Conservation (phyloP, 2,329 filamentous ascomycete genomes). For the Verticillium albo-atrum region DNA sequence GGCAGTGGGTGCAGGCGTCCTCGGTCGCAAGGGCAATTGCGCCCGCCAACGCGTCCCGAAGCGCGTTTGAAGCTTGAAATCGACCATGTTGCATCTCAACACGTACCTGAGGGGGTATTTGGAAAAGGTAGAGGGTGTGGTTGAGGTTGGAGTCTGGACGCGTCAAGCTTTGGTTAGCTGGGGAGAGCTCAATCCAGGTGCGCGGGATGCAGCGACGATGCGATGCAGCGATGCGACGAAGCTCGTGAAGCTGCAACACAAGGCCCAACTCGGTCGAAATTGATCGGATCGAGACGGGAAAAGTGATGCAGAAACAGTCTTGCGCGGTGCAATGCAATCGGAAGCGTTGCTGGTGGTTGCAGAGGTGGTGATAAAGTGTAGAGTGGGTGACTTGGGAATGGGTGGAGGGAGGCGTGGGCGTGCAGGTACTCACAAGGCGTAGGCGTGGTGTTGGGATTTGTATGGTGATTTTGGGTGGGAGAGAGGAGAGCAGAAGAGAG, state of each 20-base stretch:
- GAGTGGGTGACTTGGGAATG: constrained; percentile 27
- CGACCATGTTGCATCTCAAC: constrained; percentile 13
- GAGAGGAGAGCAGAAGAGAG: constrained; percentile 33
- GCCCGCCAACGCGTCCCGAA: constrained; percentile 22
- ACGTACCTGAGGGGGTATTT: constrained; percentile 29
- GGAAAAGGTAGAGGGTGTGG: constrained; percentile 15
- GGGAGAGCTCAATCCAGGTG: constrained; percentile 1
- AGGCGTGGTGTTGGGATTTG: constrained; percentile 41
- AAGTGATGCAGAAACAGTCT: not conserved
- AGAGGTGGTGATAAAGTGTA: not conserved
- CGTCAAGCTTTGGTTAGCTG: constrained; percentile 23
- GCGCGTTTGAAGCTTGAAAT: constrained; percentile 30
- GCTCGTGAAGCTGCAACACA: not conserved
- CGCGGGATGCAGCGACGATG: not conserved
- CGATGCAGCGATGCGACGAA: not conserved
- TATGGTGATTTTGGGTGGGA: constrained; percentile 50
- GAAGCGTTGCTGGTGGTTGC: not conserved
- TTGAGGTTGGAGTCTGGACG: constrained; percentile 22
- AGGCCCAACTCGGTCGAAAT: not conserved
- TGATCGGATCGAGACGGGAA: not conserved
- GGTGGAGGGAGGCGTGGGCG: constrained; percentile 29
- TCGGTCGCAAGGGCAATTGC: constrained; percentile 36
- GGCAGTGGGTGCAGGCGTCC: not conserved
- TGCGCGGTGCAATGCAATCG: not conserved
- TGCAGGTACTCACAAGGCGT: constrained; percentile 48